Conservation (phyloP, 306 rosid species). For the Cotoneaster glaucophyllus region DNA sequence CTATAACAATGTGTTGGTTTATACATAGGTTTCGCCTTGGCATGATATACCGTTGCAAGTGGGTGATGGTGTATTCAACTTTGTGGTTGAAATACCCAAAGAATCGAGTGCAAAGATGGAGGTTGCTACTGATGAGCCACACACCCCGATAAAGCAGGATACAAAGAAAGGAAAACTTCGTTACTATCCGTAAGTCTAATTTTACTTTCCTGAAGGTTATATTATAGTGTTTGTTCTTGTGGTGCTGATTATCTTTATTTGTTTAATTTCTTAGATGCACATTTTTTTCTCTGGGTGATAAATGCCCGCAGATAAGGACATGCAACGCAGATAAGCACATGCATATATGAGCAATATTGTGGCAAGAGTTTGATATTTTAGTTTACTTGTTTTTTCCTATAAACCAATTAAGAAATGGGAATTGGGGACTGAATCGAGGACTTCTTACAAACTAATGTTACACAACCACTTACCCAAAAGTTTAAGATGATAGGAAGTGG, state of each 20-base stretch:
- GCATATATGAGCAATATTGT: neutral
- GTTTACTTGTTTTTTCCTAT: neutral
- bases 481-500: neutral
- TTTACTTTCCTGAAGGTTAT: neutral
- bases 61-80: slow-evolving; percentile 67
- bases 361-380: neutral
- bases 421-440: neutral
- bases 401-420: neutral
- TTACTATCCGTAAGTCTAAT: slow-evolving; percentile 71
- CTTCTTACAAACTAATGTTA: neutral
- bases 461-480: neutral
- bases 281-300: neutral
- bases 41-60: slow-evolving; percentile 86
- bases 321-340: neutral
- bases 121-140: slow-evolving; percentile 85
- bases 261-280: neutral
- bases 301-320: neutral
- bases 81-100: slow-evolving; percentile 84
- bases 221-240: slow-evolving; percentile 5
- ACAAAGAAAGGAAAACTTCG: slow-evolving; percentile 90
- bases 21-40: slow-evolving; percentile 90
- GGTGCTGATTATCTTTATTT: neutral
- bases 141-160: slow-evolving; percentile 95
- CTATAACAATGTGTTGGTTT: neutral
- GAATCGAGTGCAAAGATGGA: slow-evolving; percentile 99